Percentiles rank a stretch among this genome's conserved stretches.
These are phyloP conservation scores for Myxozyma monticola DNA, from an alignment of 805 yeast genomes.

Conservation along the genomic window DNA sequence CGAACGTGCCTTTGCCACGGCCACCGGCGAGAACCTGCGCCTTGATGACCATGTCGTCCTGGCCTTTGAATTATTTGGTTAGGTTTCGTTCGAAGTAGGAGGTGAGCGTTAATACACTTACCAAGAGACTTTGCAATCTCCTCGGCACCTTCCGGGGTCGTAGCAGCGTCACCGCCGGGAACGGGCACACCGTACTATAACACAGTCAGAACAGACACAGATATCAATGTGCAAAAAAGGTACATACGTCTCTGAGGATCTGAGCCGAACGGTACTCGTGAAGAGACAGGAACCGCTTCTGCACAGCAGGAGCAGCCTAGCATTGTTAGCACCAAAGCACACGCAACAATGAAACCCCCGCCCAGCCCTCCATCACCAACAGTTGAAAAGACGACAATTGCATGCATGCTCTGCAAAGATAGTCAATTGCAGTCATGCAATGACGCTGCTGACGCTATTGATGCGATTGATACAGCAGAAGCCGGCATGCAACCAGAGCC, in stretches of 20 bases:
- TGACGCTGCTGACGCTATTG: background rate
- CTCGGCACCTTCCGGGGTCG: constrained; percentile 84
- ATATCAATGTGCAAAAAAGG: background rate
- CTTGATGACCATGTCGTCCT: constrained; percentile 86
- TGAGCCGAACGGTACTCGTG: constrained; percentile 97
- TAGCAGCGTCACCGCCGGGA: constrained; percentile 89
- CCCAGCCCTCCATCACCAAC: background rate
- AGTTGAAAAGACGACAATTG: too few species aligned
- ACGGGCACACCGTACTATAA: constrained; percentile 77
- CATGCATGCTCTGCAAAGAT: background rate
- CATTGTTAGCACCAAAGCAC: background rate
- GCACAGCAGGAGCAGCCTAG: constrained; percentile 13
- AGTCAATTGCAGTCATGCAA: background rate
- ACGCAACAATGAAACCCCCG: background rate
- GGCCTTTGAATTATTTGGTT: constrained; percentile 31
- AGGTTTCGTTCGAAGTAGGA: too few species aligned
- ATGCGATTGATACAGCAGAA: background rate
- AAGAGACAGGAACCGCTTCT: constrained; percentile 75
- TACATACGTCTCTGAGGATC: constrained; percentile 53
- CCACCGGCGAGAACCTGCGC: constrained; percentile 99
- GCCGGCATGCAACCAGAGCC: background rate
- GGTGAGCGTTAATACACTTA: constrained; percentile 1
- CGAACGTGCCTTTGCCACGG: constrained; percentile 98
- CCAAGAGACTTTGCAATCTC: constrained; percentile 71
- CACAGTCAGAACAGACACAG: background rate